These are phyloP conservation scores for Vicia villosa DNA, from an alignment of 306 rosid genomes.

Conservation along the genomic window DNA sequence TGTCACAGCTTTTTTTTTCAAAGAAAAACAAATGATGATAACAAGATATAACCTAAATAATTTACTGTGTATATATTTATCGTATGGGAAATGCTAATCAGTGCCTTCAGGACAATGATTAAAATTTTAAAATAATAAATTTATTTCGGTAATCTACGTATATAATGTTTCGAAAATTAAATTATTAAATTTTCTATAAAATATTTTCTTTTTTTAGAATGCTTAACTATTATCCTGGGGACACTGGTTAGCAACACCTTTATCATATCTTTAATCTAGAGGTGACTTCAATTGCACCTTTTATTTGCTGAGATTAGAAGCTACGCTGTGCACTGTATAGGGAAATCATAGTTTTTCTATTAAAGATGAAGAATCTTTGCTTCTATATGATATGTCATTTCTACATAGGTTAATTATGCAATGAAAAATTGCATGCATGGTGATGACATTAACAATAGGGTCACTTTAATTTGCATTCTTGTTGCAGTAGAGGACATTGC, in stretches of 20 bases:
- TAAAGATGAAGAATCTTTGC: constrained; percentile 44
- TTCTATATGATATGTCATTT: constrained; percentile 38
- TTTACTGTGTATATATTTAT: not conserved
- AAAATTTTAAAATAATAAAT: too few relatives aligned
- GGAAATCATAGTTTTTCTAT: constrained; percentile 39
- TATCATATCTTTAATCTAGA: too few relatives aligned
- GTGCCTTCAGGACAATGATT: too few relatives aligned
- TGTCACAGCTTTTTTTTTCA: constrained; percentile 15
- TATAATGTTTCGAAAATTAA: too few relatives aligned
- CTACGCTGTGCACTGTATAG: constrained; percentile 38
- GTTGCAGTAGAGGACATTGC: constrained; percentile 38
- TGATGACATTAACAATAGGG: constrained; percentile 41
- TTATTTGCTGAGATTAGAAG: constrained; percentile 52
- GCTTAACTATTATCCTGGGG: too few relatives aligned
- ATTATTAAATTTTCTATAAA: too few relatives aligned
- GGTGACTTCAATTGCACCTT: constrained; percentile 34
- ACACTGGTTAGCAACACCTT: too few relatives aligned
- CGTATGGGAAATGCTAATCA: too few relatives aligned
- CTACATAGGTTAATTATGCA: constrained; percentile 11
- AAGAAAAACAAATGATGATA: not conserved
- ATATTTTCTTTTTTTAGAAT: too few relatives aligned
- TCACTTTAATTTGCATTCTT: constrained; percentile 37
- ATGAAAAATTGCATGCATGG: constrained; percentile 47
- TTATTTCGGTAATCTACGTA: too few relatives aligned
- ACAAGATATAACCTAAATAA: constrained; percentile 17